Evolutionary conservation across 2,329 filamentous ascomycete genomes (phyloP), one percentile per base, ranked within the genome.

Genomic region (Myriosclerotinia scirpicola): DNA sequence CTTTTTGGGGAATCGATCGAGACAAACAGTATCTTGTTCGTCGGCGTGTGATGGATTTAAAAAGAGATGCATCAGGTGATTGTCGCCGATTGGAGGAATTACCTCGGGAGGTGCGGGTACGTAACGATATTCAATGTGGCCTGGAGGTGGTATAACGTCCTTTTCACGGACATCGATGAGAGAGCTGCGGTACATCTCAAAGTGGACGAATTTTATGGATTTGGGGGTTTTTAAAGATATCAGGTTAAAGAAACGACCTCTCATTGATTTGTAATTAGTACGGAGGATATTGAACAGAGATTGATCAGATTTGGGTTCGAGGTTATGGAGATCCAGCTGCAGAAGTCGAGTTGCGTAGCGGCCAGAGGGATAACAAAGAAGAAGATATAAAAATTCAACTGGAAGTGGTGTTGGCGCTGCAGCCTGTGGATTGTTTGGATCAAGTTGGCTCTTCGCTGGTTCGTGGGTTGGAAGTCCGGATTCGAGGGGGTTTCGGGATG

Each of bases 1-100:
- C 65, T 73, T 73, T 40, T 73, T 73, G 1, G 71, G 71, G 14
- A 72, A 71, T 0, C 71, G 68, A 30, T 68, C 65, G 3, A 72
- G 54, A 26, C 70, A 71, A 1, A 70, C 14, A 0, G 58, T 26
- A 20, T 65, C 65, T 20, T 34, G 30, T 34, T 69, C 54, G 3
- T 67, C 67, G 11, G 70, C 70, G 22, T 69, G 64, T 9, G 67
- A 53, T 0, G 71, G 71, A 38, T 72, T 40, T 2, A 69, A 44
- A 44, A 69, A 73, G 0, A 70, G 52, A 42, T 73, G 71, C 70
- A 72, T 69, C 15, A 72, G 61, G 52, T 68, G 58, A 8, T 58
- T 69, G 2, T 69, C 59, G 0, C 70, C 71, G 5, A 72, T 54
- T 17, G 71, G 72, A 0, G 70, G 72, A 9, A 70, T 68, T 1